A percentile compares a stretch with the other conserved stretches of the same genome.
phyloP scores from a whole-genome alignment of 805 yeast species.

The Metschnikowia santaceciliae region DNA sequence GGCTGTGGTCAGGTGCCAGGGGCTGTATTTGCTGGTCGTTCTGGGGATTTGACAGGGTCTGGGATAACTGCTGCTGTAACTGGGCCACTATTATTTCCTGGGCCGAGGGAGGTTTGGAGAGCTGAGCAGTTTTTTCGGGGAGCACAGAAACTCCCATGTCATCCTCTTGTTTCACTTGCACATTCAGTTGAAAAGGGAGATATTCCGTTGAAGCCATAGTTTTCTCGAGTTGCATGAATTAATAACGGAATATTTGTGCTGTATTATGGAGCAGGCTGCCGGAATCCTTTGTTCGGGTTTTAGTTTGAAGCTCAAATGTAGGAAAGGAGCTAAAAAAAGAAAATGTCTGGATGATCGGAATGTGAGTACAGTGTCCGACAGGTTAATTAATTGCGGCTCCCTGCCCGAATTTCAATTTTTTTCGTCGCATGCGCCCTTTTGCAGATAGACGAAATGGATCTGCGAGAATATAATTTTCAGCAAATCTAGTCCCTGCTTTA shows the following conservation, averaged over 20 bases:
- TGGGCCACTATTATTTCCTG: background rate
- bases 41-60: background rate
- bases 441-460: constrained; percentile 1
- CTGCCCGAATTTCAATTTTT: background rate
- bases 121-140: background rate
- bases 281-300: background rate
- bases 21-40: background rate
- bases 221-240: background rate
- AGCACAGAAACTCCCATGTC: background rate
- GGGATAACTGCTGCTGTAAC: constrained; percentile 1
- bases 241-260: background rate
- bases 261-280: background rate
- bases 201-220: constrained; percentile 2
- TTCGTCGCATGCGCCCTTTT: background rate
- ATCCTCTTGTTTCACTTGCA: constrained; percentile 1
- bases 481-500: background rate
- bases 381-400: background rate
- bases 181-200: background rate
- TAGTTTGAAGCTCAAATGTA: background rate
- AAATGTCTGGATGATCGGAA: background rate
- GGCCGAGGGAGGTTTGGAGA: background rate
- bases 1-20: background rate
- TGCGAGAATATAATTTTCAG: background rate
- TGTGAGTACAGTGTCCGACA: background rate
- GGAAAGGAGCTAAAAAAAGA: background rate